phyloP scores from a whole-genome alignment of 495 filamentous ascomycete species.

The Aspergillus leporis region DNA sequence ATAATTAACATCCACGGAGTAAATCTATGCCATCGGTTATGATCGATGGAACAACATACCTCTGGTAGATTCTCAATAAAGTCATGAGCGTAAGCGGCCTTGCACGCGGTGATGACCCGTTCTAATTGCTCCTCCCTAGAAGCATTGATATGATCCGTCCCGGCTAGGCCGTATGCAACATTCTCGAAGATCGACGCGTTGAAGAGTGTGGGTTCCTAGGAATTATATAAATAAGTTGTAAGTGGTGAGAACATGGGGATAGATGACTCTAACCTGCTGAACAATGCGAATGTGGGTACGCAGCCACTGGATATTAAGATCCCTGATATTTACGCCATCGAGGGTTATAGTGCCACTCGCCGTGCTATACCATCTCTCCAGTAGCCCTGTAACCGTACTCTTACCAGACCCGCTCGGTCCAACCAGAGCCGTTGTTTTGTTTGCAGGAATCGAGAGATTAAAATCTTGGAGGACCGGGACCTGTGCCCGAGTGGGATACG shows the following conservation, averaged over 20 bases:
- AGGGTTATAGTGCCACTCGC: slow-evolving; percentile 36
- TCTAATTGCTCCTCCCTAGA: slow-evolving; percentile 19
- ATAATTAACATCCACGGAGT: neutral
- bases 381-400: slow-evolving; percentile 59
- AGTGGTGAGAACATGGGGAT: neutral
- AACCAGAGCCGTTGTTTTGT: slow-evolving; percentile 53
- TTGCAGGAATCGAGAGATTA: slow-evolving; percentile 38
- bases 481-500: slow-evolving; percentile 50
- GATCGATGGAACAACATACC: neutral
- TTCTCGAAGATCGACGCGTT: slow-evolving; percentile 64
- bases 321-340: slow-evolving; percentile 46
- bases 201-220: slow-evolving; percentile 62
- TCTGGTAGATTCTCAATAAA: slow-evolving; percentile 25
- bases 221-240: neutral
- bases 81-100: slow-evolving; percentile 17
- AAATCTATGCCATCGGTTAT: neutral
- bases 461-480: slow-evolving; percentile 39
- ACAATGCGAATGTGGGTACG: slow-evolving; percentile 54
- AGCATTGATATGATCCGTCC: neutral
- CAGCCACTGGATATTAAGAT: slow-evolving; percentile 52
- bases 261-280: slow-evolving; percentile 25
- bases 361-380: slow-evolving; percentile 57
- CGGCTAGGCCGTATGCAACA: slow-evolving; percentile 51
- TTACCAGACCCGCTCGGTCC: slow-evolving; percentile 57
- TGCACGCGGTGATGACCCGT: slow-evolving; percentile 18